Base-by-base conservation (phyloP, 805 yeast genomes). In the Tetrapisispora iriomotensis region DNA sequence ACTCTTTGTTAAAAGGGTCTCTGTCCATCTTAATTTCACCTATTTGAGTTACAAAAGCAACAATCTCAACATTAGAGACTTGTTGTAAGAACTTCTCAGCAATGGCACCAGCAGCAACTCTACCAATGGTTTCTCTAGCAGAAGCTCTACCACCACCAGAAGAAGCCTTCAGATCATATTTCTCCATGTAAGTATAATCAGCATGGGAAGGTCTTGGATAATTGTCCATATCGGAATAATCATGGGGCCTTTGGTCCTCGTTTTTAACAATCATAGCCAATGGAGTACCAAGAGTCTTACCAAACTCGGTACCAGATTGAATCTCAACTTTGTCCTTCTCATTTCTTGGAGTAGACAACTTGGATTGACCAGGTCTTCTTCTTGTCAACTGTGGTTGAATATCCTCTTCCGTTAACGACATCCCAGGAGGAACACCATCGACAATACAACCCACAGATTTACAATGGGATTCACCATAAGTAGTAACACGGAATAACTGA, bases 151-250 rank as follows among this genome's bases (percentile, higher is more conserved):
- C 98, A 56, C 98, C 98, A 38, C 98, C 98, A 27, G 94, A 81
- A 5, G 94, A 76, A 4, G 96, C 94, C 66, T 92, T 92, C 50
- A 79, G 72, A 31, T 96, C 95, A 66, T 92, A 92, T 65, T 92
- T 92, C 48, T 74, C 70, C 56, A 84, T 69, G 65, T 92, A 92
- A 18, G 98, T 92, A 72, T 72, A 87, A 64, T 92, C 98, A 15
- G 98, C 97, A 64, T 92, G 98, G 23, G 95, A 84, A 21, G 98
- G 98, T 64, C 98, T 79, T 50, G 98, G 98, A 67, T 78, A 92
- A 48, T 82, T 71, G 60, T 88, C 97, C 64, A 94, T 92, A 56
- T 90, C 97, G 20, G 84, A 74, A 71, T 92, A 92, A 64, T 92
- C 98, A 48, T 86, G 77, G 10, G 98, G 98, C 58, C 97, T 76